Evolutionary conservation across 148 eudicot species (phyloP), one percentile per base, ranked within the genome.

Genomic region (Vaccinium corymbosum): DNA sequence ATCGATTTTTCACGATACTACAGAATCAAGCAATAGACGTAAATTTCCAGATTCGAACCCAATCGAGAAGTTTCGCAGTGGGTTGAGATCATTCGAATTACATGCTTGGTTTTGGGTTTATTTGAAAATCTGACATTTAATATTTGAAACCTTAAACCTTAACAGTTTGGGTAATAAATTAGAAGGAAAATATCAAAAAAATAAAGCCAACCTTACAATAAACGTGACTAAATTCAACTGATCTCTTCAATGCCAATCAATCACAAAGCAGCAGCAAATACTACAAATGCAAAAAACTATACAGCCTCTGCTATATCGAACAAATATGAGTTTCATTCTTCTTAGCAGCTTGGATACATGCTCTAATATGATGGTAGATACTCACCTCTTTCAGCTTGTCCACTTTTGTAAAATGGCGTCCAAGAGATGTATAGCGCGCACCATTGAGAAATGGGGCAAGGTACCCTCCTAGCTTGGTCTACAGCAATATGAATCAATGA

Each of bases 391-490:
- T 83, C 75, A 97, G 94, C 89, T 94, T 94, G 51, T 92, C 93
- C 81, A 84, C 68, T 85, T 92, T 92, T 82, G 97, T 93, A 82
- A 97, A 97, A 90, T 97, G 97, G 68, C 99, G 98, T 79, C 98
- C 98, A 86, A 88, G 93, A 46, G 99, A 97, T 20, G 99, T 93
- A 81, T 97, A 97, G 79, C 98, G 94, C 90, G 88, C 86, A 79
- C 99, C 99, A 92, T 87, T 35, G 3, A 97, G 85, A 88, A 97
- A 93, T 59, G 98, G 99, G 66, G 98, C 83, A 83, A 97, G 91
- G 87, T 92, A 92, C 66, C 95, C 93, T 89, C 76, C 90, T 82
- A 97, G 89, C 87, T 90, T 93, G 80, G 81, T 84, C 99, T 97
- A 91, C 86, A 93, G 42, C 78, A 82, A 79, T 42, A 32, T 17